A percentile compares a stretch with the other conserved stretches of the same genome.
Conservation (phyloP, 2,329 filamentous ascomycete genomes). For the Trichoderma semiorbis region DNA sequence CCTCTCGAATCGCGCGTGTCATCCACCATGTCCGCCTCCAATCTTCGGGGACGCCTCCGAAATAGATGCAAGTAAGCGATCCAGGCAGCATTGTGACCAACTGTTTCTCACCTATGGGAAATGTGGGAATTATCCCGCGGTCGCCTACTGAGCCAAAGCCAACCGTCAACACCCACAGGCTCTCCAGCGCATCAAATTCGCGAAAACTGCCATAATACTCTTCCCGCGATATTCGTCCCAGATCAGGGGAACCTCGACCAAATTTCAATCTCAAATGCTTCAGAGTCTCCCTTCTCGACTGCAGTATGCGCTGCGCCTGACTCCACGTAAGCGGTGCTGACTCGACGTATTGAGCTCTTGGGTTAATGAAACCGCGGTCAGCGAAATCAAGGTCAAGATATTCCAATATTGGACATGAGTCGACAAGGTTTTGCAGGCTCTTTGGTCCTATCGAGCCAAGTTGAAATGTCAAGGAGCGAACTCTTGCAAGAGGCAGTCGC, state of each 20-base stretch:
- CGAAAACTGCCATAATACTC: not conserved
- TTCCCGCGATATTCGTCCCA: too few species aligned
- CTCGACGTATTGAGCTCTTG: too few species aligned
- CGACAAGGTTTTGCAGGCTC: not conserved
- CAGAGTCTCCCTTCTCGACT: not conserved
- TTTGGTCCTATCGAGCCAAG: not conserved
- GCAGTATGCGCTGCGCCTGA: not conserved
- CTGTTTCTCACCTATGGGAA: not conserved
- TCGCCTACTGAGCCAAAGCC: not conserved
- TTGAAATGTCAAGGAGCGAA: not conserved
- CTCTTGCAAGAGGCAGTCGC: not conserved
- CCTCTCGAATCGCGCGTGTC: not conserved
- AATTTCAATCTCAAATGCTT: not conserved
- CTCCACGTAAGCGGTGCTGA: not conserved
- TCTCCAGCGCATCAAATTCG: not conserved
- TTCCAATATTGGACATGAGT: not conserved
- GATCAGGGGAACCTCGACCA: too few species aligned
- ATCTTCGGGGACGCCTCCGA: accelerated
- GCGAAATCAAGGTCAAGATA: not conserved
- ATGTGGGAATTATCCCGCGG: not conserved
- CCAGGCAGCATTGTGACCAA: not conserved
- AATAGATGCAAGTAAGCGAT: not conserved
- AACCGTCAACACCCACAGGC: not conserved
- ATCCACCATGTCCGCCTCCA: not conserved
- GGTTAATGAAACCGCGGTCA: too few species aligned